phyloP scores from a whole-genome alignment of 2,329 filamentous ascomycete genomes.

The Beauveria medogensis region DNA sequence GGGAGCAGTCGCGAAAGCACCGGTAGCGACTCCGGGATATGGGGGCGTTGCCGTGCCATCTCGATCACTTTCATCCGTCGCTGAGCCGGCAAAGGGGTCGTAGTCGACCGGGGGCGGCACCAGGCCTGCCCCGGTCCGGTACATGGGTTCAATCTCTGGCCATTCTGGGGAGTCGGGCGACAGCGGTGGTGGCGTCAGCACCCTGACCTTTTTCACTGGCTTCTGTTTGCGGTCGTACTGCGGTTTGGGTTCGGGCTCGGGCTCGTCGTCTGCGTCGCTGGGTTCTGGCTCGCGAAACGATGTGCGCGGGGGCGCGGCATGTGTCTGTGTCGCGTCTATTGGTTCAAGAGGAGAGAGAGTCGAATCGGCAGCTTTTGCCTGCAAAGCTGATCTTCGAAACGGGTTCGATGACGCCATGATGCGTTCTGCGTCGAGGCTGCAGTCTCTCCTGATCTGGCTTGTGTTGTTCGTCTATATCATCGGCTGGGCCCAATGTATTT shows the following conservation, averaged over 20 bases:
- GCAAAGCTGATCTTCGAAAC: slow-evolving; percentile 37
- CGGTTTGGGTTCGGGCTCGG: background rate
- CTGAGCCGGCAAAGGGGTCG: slow-evolving; percentile 26
- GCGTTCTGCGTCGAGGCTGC: slow-evolving; percentile 2
- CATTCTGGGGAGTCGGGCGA: slow-evolving; percentile 42
- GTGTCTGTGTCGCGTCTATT: slow-evolving; percentile 20
- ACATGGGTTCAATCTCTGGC: slow-evolving; percentile 17
- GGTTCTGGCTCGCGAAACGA: slow-evolving; percentile 16
- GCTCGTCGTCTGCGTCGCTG: slow-evolving; percentile 12
- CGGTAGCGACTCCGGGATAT: slow-evolving; percentile 13
- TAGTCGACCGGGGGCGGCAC: slow-evolving; percentile 15
- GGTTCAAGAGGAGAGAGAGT: slow-evolving; percentile 22
- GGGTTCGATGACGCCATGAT: slow-evolving; percentile 38
- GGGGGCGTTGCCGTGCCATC: slow-evolving; percentile 20
- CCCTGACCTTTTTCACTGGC: slow-evolving; percentile 58
- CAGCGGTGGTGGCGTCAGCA: slow-evolving; percentile 56
- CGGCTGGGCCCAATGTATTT: background rate
- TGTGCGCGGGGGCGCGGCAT: slow-evolving; percentile 18
- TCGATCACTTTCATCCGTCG: slow-evolving; percentile 21
- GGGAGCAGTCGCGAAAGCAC: background rate
- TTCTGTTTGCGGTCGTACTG: slow-evolving; percentile 31
- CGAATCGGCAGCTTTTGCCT: slow-evolving; percentile 16
- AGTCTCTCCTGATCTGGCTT: background rate
- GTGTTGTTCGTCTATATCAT: background rate
- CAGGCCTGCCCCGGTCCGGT: slow-evolving; percentile 18